Evolutionary conservation across 2,329 filamentous ascomycete genomes (phyloP).

Genomic region (Gaeumannomyces tritici): DNA sequence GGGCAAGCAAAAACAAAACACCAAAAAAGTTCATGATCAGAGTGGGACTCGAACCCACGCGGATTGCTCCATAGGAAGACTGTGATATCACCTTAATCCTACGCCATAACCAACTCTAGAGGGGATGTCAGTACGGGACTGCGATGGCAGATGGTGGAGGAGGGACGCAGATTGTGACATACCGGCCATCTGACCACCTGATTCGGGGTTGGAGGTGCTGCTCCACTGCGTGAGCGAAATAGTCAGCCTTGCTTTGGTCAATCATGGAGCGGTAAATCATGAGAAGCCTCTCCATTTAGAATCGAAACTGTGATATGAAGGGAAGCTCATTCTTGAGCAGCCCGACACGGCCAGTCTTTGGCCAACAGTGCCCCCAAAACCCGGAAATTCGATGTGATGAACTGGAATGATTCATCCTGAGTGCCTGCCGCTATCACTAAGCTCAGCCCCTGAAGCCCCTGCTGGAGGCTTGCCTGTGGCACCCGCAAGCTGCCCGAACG

Average conservation of each 20-base stretch:
- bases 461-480: background rate
- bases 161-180: constrained; percentile 12
- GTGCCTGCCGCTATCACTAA: background rate
- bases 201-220: background rate
- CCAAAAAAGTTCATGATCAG: constrained; percentile 9
- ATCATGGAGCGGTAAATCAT: background rate
- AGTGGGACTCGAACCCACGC: constrained; percentile 13
- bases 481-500: no score
- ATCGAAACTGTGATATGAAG: no score
- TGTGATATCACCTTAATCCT: constrained; percentile 16
- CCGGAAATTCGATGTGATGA: no score
- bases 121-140: no score
- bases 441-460: background rate
- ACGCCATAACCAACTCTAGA: constrained; percentile 17
- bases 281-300: background rate
- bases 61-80: constrained; percentile 5
- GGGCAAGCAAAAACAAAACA: background rate
- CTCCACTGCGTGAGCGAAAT: background rate
- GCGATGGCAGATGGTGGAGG: no score
- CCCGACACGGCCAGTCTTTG: no score
- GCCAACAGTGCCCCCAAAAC: no score
- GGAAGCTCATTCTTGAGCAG: background rate
- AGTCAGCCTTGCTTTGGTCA: background rate
- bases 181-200: background rate
- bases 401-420: background rate